Conservation (phyloP, 2,329 filamentous ascomycete species). For the Ceratocystis albifundus region DNA sequence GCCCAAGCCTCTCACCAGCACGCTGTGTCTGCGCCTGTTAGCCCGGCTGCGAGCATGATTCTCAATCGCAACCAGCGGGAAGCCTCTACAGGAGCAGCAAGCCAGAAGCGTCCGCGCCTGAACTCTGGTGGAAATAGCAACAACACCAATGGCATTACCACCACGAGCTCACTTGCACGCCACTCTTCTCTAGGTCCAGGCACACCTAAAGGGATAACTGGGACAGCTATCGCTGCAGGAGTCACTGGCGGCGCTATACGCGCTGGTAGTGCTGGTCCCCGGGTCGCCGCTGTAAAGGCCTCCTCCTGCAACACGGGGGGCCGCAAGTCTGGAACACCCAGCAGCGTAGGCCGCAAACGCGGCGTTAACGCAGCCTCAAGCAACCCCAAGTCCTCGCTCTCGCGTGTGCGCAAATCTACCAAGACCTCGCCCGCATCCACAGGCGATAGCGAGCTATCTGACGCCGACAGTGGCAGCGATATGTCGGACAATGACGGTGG, state of each 20-base stretch:
- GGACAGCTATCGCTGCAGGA: conserved; percentile 25
- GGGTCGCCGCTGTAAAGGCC: conserved; percentile 39
- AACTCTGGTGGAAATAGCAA: conserved; percentile 38
- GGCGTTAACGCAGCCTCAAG: conserved; percentile 27
- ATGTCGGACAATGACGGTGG: conserved; percentile 38
- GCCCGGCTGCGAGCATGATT: conserved; percentile 50
- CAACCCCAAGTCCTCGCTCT: conserved; percentile 48
- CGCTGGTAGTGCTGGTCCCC: conserved; percentile 50
- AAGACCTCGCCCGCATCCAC: conserved; percentile 53
- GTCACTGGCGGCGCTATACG: conserved; percentile 31
- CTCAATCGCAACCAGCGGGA: conserved; percentile 46
- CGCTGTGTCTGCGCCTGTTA: conserved; percentile 47
- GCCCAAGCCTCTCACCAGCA: conserved; percentile 39
- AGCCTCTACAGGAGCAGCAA: conserved; percentile 40
- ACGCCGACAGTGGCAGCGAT: conserved; percentile 46
- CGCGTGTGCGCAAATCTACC: conserved; percentile 48
- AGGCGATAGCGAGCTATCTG: conserved; percentile 53
- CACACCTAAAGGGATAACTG: conserved; percentile 41
- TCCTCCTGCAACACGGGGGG: conserved; percentile 31
- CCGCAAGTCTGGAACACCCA: conserved; percentile 39
- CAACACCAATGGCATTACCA: conserved; percentile 33
- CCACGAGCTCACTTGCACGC: conserved; percentile 48
- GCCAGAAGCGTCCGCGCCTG: conserved; percentile 38
- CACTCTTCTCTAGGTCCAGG: conserved; percentile 53
- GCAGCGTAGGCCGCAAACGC: conserved; percentile 37